These are phyloP conservation scores for Apiotrichum gracile DNA, from an alignment of 1,284 basidiomycete genomes.

Conservation along the genomic window DNA sequence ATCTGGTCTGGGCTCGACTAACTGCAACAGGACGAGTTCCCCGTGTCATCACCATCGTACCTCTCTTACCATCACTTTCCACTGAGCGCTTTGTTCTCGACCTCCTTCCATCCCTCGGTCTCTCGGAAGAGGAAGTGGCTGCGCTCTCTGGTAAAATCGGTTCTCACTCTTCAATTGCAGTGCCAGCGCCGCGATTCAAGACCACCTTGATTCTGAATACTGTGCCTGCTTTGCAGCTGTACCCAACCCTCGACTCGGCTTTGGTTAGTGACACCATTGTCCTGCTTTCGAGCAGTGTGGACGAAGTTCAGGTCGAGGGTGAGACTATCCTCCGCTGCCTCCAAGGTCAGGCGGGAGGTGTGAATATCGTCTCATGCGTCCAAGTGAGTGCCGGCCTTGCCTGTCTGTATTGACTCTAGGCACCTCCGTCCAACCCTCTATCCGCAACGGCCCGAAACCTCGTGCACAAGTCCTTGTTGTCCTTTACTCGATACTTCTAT, in stretches of 20 bases:
- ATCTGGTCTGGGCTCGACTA: neutral
- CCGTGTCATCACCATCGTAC: slow-evolving; percentile 48
- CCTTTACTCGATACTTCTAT: slow-evolving; percentile 92
- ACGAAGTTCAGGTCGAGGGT: slow-evolving; percentile 59
- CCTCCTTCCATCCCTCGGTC: slow-evolving; percentile 63
- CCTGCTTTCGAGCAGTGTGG: slow-evolving; percentile 58
- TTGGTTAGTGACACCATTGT: slow-evolving; percentile 87
- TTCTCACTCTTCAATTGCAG: slow-evolving; percentile 55
- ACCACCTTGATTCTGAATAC: slow-evolving; percentile 81
- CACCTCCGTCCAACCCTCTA: slow-evolving; percentile 40
- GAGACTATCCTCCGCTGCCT: slow-evolving; percentile 85
- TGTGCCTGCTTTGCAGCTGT: slow-evolving; percentile 64
- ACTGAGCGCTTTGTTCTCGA: slow-evolving; percentile 65
- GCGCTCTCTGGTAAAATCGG: slow-evolving; percentile 13
- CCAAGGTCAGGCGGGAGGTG: slow-evolving; percentile 64
- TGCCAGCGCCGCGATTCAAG: slow-evolving; percentile 80
- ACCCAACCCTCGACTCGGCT: slow-evolving; percentile 76
- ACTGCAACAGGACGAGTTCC: slow-evolving; percentile 41
- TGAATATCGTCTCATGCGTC: slow-evolving; percentile 56
- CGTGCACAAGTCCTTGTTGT: slow-evolving; percentile 76
- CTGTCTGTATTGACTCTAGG: slow-evolving; percentile 16
- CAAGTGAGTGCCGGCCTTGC: slow-evolving; percentile 40
- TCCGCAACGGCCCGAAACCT: slow-evolving; percentile 56
- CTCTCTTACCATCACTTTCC: slow-evolving; percentile 47
- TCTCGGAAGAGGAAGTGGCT: slow-evolving; percentile 52